Conservation (phyloP, 495 filamentous ascomycete species). For the Podospora appendiculata region DNA sequence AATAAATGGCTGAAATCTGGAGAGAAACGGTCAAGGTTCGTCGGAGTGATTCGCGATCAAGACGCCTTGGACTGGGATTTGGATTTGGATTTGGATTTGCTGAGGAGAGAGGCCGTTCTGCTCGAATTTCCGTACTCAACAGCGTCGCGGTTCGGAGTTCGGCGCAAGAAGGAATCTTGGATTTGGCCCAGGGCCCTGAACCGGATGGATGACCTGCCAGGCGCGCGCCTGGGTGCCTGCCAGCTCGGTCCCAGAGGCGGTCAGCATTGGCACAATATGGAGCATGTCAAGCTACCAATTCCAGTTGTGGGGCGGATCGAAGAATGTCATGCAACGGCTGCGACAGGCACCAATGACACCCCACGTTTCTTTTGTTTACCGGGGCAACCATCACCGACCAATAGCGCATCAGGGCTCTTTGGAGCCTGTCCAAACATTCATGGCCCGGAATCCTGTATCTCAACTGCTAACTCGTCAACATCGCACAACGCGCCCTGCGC, state of each 20-base stretch:
- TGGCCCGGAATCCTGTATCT: too few relatives aligned
- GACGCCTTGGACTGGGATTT: neutral
- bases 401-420: neutral
- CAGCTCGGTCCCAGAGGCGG: neutral
- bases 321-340: too few relatives aligned
- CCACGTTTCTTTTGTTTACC: constrained; percentile 23
- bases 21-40: neutral
- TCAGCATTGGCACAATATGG: neutral
- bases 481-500: neutral
- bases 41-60: neutral
- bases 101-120: too few relatives aligned
- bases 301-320: too few relatives aligned
- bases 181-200: neutral
- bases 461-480: neutral
- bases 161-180: neutral
- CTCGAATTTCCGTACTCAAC: neutral
- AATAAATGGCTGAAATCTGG: neutral
- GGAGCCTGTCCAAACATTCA: neutral
- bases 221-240: neutral
- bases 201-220: neutral
- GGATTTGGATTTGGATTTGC: too few relatives aligned
- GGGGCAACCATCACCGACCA: constrained; percentile 8
- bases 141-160: neutral
- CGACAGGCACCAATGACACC: constrained; percentile 6
- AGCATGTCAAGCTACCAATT: neutral